Base-by-base conservation (phyloP, 805 yeast genomes). In the Metschnikowia continentalis region DNA sequence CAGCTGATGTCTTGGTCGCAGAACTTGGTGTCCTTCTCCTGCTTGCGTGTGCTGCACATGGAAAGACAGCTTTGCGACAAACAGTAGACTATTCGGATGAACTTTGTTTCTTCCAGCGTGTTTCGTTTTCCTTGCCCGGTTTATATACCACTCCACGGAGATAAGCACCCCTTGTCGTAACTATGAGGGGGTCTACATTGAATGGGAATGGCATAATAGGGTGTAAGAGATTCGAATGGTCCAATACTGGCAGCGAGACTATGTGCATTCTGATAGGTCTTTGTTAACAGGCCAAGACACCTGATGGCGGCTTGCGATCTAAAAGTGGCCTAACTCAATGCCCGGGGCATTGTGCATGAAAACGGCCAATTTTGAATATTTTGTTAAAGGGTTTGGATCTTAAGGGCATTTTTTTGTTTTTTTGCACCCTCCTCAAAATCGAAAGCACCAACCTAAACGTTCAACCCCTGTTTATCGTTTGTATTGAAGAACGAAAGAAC, bases 1-100 rank as follows among this genome's bases (percentile, higher is more conserved):
- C 77, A 72, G 42, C 70, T 75, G 11, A 74, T 60, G 52, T 80
- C 84, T 33, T 75, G 78, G 6, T 64, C 59, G 1, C 71, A 61
- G 69, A 81, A 78, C 40, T 55, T 58, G 30, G 35, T 43, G 3
- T 13, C 46, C 22, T 20, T 17, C 14, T 32, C 23, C 15, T 17
- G 13, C 13, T 22, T 15, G 13, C 44, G 15, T 17, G 20, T 6
- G 11, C 14, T 41, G 43, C 43, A 30, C 43, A 26, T 41, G 35
- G 26, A 15, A n/a, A 35, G 20, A 15, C 15, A 35, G 38, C 38
- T 35, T 35, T 35, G 38, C 30, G 30, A n/a, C 19, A 19, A 17
- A 39, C 32, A 8, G 42, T 23, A 26, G 15, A 17, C 32, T 23
- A 6, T 35, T 17, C 14, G 20, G 38, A 15, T 36, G 39, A 13